Conservation (phyloP, 768 basidiomycete genomes). For the Tephrocybe sp. region DNA sequence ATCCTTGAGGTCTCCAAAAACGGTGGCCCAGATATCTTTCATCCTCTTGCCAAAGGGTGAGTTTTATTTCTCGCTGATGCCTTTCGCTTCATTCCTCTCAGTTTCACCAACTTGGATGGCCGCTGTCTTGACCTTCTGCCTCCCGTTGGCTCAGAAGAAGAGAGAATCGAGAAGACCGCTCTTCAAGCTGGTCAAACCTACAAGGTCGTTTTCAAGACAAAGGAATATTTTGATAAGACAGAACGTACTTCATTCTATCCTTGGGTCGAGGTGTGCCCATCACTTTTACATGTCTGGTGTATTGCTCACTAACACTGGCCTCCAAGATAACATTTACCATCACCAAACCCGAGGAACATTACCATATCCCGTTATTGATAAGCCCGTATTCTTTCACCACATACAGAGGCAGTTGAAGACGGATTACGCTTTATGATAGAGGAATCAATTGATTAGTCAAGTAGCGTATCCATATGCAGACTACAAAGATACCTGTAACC, state of each 20-base stretch:
- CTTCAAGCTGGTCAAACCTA: constrained; percentile 64
- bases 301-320: neutral
- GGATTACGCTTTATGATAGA: constrained; percentile 7
- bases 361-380: constrained; percentile 90
- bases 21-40: constrained; percentile 45
- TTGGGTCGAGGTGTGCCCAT: constrained; percentile 72
- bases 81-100: constrained; percentile 31
- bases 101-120: constrained; percentile 79
- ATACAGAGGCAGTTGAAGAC: constrained; percentile 78
- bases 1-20: constrained; percentile 35
- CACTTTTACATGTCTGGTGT: neutral
- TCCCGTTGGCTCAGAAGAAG: constrained; percentile 44
- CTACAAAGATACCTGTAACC: no score
- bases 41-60: constrained; percentile 62
- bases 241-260: constrained; percentile 82
- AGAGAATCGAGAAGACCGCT: constrained; percentile 38
- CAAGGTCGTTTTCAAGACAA: constrained; percentile 84
- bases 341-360: constrained; percentile 73
- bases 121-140: constrained; percentile 80
- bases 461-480: constrained; percentile 23
- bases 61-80: neutral
- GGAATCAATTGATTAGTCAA: constrained; percentile 20
- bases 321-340: constrained; percentile 78
- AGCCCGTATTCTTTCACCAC: constrained; percentile 93
- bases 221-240: constrained; percentile 72